Conservation (phyloP, 2,329 filamentous ascomycete species). For the Fusarium praegraminearum region DNA sequence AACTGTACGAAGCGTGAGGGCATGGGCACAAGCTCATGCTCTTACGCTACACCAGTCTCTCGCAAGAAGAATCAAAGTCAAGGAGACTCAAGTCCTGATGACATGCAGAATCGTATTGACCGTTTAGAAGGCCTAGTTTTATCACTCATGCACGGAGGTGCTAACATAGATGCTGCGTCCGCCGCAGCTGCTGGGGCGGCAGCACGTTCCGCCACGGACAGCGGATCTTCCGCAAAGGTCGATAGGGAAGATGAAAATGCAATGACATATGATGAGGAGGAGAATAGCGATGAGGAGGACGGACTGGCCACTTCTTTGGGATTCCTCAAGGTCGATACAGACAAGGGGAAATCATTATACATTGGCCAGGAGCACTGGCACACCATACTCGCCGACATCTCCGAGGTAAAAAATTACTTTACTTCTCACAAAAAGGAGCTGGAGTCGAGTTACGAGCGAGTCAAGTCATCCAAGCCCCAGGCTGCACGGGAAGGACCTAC, state of each 20-base stretch:
- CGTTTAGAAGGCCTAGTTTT: slow-evolving; percentile 91
- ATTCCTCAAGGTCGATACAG: slow-evolving; percentile 82
- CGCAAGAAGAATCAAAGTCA: slow-evolving; percentile 80
- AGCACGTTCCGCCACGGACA: slow-evolving; percentile 57
- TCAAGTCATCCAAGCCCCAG: slow-evolving; percentile 75
- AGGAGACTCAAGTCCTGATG: slow-evolving; percentile 77
- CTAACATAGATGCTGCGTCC: slow-evolving; percentile 60
- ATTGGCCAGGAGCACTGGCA: slow-evolving; percentile 88
- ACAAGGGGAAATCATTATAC: slow-evolving; percentile 83
- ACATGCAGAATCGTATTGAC: slow-evolving; percentile 99
- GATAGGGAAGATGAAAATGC: slow-evolving; percentile 68
- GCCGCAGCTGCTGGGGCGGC: slow-evolving; percentile 53
- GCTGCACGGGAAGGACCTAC: slow-evolving; percentile 74
- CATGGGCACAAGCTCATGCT: slow-evolving; percentile 82
- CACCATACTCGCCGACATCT: slow-evolving; percentile 81
- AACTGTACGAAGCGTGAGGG: slow-evolving; percentile 95
- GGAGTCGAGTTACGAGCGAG: slow-evolving; percentile 82
- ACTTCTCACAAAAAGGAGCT: slow-evolving; percentile 86
- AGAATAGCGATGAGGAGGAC: slow-evolving; percentile 78
- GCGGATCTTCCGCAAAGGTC: slow-evolving; percentile 60
- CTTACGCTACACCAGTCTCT: slow-evolving; percentile 78
- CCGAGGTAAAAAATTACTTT: slow-evolving; percentile 95
- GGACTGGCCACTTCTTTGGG: slow-evolving; percentile 79
- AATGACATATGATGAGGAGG: slow-evolving; percentile 61
- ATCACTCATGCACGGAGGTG: slow-evolving; percentile 91